Conservation (phyloP, 2,329 filamentous ascomycete genomes). For the Arthroderma sp. region DNA sequence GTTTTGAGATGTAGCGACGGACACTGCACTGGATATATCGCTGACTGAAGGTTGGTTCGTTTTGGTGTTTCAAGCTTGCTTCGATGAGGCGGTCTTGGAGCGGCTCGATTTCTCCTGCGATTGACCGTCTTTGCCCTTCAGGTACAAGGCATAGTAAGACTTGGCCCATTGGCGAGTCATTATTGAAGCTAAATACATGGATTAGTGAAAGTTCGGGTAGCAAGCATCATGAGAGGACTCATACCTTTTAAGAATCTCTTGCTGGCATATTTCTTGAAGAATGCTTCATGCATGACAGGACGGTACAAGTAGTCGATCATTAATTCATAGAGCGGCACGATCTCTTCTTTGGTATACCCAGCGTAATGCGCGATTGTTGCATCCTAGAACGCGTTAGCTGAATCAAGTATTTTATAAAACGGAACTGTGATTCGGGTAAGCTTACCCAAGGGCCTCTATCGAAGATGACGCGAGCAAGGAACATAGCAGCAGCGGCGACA, state of each 20-base stretch:
- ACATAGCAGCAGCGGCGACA: constrained; percentile 87
- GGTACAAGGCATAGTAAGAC: constrained; percentile 44
- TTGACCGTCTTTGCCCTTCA: constrained; percentile 10
- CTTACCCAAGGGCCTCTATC: constrained; percentile 83
- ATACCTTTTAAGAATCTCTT: constrained; percentile 98
- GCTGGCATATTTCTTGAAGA: constrained; percentile 99
- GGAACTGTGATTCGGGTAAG: neutral
- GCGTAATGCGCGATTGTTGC: constrained; percentile 78
- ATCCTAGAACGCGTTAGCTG: constrained; percentile 41
- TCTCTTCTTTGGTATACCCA: constrained; percentile 84
- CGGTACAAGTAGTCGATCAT: constrained; percentile 95
- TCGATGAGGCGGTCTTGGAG: too few relatives aligned
- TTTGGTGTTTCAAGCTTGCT: too few relatives aligned
- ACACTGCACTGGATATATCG: too few relatives aligned
- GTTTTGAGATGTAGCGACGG: too few relatives aligned
- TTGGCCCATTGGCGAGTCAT: constrained; percentile 88
- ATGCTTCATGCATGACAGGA: constrained; percentile 85
- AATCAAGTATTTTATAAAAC: neutral
- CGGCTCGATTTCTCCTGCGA: neutral
- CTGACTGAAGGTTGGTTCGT: too few relatives aligned
- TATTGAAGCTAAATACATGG: constrained; percentile 56
- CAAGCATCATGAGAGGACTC: constrained; percentile 13
- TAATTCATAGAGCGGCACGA: constrained; percentile 78
- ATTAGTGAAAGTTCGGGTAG: constrained; percentile 13
- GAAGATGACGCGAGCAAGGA: constrained; percentile 77